Base-by-base conservation (phyloP, 2,329 filamentous ascomycete species). In the Pleoardoris graminearum region DNA sequence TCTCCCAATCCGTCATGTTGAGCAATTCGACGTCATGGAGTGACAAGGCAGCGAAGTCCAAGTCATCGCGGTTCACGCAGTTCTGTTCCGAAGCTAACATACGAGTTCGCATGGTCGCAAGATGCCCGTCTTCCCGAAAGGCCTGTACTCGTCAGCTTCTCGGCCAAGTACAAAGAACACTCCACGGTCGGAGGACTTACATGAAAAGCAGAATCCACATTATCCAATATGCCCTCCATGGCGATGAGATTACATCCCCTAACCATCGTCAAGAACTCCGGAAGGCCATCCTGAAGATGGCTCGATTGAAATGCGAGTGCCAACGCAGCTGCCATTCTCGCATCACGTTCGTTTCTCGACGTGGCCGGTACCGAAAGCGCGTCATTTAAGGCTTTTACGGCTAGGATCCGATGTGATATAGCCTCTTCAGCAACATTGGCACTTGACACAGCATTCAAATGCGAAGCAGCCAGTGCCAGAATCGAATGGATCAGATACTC, bases 401-500 rank as follows among this genome's bases (percentile, higher is more conserved):
- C 85, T 53, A 86, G 82, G 47, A 87, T 74, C 17, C 86, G 83
- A 67, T 89, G 86, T 30, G 76, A 76, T 73, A 89, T 82, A 36
- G 86, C 85, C 25, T 81, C 78, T 12, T 80, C 75, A 12, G 80
- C 70, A 16, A 88, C 78, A 53, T 77, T 78, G 1, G 77, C 67
- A 52, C 82, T 68, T 1, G 69, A 82, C 0, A 75, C 69, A 3
- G 73, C 72, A 60, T 81, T 79, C 4, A 89, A 78, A 57, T 89
- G 84, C 0, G 86, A 88, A 27, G 87, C 87, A 1, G 86, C 79
- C 54, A 88, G 79, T 11, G 85, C 85, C 0, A 88, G 79, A 45
- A 90, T 85, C 4, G 86, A 84, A 66, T 90, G 86, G 82, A 90
- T 88, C 8, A 88, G 77, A 53, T 84, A 87, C 50, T 86, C 83